A percentile compares a stretch with the other conserved stretches of the same genome.
Evolutionary conservation across 768 basidiomycete genomes (phyloP).

Genomic region (Boletus tylopilopsis): DNA sequence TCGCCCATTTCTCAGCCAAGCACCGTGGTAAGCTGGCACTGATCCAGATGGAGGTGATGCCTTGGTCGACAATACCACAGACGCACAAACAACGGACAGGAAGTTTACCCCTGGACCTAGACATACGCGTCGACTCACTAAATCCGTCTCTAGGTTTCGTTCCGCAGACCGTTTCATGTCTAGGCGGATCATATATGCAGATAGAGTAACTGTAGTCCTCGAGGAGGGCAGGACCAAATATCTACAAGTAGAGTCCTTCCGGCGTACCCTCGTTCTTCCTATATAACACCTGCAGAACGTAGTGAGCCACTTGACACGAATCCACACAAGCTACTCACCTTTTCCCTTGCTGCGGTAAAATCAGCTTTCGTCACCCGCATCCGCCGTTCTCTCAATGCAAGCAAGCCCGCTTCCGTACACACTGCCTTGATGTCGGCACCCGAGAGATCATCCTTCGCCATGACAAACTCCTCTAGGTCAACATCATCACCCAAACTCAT

Average conservation of each 20-base stretch:
- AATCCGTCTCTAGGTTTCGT: too few relatives aligned
- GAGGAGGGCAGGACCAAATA: conserved; percentile 3
- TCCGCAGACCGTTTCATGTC: too few relatives aligned
- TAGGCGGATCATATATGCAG: not conserved
- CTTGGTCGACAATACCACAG: too few relatives aligned
- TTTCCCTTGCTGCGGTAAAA: conserved; percentile 88
- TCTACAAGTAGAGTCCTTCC: conserved; percentile 79
- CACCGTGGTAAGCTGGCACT: too few relatives aligned
- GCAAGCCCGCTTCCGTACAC: conserved; percentile 95
- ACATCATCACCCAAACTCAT: conserved; percentile 90
- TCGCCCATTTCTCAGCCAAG: too few relatives aligned
- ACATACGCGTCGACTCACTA: too few relatives aligned
- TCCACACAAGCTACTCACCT: conserved; percentile 47
- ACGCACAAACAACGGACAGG: too few relatives aligned
- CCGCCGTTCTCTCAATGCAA: conserved; percentile 89
- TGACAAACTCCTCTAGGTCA: conserved; percentile 92
- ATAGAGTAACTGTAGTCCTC: not conserved
- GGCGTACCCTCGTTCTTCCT: conserved; percentile 97
- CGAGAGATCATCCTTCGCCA: conserved; percentile 92
- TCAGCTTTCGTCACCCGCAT: conserved; percentile 94
- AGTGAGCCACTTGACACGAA: conserved; percentile 10
- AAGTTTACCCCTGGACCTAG: too few relatives aligned
- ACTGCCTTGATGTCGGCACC: conserved; percentile 99
- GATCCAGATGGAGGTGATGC: too few relatives aligned
- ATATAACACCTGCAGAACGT: conserved; percentile 64